Evolutionary conservation across 176 grass and related monocot species (phyloP), one percentile per base, ranked within the genome.

Genomic region (Oryza meridionalis): DNA sequence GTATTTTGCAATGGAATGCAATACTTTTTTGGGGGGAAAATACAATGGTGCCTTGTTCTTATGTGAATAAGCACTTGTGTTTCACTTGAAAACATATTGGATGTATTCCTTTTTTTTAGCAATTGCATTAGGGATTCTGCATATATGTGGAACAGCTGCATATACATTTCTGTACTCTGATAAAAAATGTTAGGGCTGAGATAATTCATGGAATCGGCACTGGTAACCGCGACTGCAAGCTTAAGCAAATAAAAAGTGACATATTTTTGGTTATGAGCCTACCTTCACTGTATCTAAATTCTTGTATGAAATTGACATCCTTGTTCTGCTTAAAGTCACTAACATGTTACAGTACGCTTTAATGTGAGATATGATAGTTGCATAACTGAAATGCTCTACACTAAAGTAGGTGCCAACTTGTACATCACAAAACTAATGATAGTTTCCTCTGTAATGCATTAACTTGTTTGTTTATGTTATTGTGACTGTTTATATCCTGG

Each of bases 291-390:
- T 51, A 51, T 51, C 31, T 15, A 26, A 74, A 74, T 14, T 13
- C 45, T 49, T 49, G 7, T 17, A 3, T 16, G 70, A 73, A 73
- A 73, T 9, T 1, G 44, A 73, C n/a, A 46, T 43, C 47, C 25
- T 49, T 74, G 72, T 50, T 47, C 12, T 26, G 13, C 37, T 25
- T 72, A 13, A 73, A 47, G 72, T 51, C 25, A 15, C 46, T n/a
- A 73, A 12, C 51, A 73, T 63, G 69, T 33, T 31, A 64, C 11
- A 63, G 4, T 44, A 44, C 73, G 37, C 6, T 73, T 73, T 82
- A 14, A 64, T 29, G 11, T 33, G 6, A 22, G 38, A 73, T 63
- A 21, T 22, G 16, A 47, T 31, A 47, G 63, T 67, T n/a, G 15
- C 25, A 33, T 49, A 1, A 43, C 31, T 80, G 17, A 51, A 68